Conservation (phyloP, 2,329 filamentous ascomycete species). For the Grosmannia serpens region DNA sequence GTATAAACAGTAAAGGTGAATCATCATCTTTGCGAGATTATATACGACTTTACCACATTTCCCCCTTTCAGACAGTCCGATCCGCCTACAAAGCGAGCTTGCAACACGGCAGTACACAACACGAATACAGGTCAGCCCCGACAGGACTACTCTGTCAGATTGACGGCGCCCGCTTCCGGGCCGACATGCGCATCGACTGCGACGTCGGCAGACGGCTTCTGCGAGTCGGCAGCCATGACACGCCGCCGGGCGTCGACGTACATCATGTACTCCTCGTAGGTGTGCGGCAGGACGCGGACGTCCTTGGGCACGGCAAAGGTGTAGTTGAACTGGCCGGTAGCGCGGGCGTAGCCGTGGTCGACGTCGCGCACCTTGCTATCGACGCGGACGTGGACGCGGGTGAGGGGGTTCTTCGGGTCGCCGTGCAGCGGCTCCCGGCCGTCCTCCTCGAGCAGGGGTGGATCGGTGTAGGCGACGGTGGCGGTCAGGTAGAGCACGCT, state of each 20-base stretch:
- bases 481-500: constrained; percentile 65
- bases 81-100: no score
- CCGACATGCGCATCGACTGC: not conserved
- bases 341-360: constrained; percentile 46
- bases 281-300: constrained; percentile 25
- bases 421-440: constrained; percentile 31
- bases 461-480: constrained; percentile 61
- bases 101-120: no score
- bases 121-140: no score
- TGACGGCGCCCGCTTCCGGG: constrained; percentile 1
- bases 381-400: constrained; percentile 56
- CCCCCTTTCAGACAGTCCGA: no score
- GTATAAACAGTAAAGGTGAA: no score
- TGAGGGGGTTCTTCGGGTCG: constrained; percentile 18
- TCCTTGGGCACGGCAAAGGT: constrained; percentile 34
- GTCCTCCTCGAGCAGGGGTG: constrained; percentile 30
- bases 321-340: constrained; percentile 67
- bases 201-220: constrained; percentile 15
- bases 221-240: constrained; percentile 14
- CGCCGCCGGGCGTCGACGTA: constrained; percentile 31
- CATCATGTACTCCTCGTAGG: constrained; percentile 31
- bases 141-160: constrained; percentile 9
- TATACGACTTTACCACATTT: no score
- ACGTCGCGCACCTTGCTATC: constrained; percentile 63
- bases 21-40: no score